These are phyloP conservation scores for Pseudisothecium myosuroides DNA, from an alignment of 225 moss, liverwort and hornwort species.

Conservation along the genomic window DNA sequence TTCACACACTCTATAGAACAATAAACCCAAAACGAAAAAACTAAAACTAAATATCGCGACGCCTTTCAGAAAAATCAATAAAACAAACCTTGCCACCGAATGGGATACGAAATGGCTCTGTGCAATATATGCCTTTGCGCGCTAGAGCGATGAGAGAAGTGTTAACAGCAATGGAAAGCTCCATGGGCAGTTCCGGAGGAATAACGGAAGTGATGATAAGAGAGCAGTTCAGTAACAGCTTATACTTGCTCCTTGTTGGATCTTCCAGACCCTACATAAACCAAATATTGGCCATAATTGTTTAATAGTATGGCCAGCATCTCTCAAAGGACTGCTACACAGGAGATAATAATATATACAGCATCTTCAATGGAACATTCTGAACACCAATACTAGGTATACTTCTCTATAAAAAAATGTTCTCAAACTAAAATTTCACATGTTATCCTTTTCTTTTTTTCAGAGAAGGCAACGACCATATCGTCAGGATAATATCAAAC, in stretches of 20 bases:
- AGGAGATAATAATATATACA: not conserved
- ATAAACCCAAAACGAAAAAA: not conserved
- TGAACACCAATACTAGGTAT: not conserved
- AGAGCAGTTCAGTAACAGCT: slow-evolving; percentile 88
- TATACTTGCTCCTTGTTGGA: slow-evolving; percentile 96
- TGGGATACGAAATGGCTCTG: slow-evolving; percentile 96
- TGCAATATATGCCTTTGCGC: slow-evolving; percentile 90
- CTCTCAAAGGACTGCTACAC: not conserved
- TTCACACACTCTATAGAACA: not conserved
- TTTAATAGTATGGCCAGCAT: not conserved
- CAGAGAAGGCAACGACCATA: not conserved
- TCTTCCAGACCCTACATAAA: slow-evolving; percentile 81
- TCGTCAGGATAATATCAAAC: not conserved
- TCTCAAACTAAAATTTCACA: not conserved
- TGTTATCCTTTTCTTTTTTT: not conserved
- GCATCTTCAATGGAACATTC: not conserved
- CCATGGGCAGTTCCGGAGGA: slow-evolving; percentile 98
- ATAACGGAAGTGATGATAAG: slow-evolving; percentile 96
- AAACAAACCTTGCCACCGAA: slow-evolving; percentile 91
- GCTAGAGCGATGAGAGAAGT: slow-evolving; percentile 94
- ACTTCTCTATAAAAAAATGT: not conserved
- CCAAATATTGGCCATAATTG: not conserved
- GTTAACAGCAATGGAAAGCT: slow-evolving; percentile 98
- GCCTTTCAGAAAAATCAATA: not conserved
- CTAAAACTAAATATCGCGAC: not conserved